These are phyloP conservation scores for Verticillium isaacii DNA, from an alignment of 2,329 filamentous ascomycete genomes.

Conservation along the genomic window DNA sequence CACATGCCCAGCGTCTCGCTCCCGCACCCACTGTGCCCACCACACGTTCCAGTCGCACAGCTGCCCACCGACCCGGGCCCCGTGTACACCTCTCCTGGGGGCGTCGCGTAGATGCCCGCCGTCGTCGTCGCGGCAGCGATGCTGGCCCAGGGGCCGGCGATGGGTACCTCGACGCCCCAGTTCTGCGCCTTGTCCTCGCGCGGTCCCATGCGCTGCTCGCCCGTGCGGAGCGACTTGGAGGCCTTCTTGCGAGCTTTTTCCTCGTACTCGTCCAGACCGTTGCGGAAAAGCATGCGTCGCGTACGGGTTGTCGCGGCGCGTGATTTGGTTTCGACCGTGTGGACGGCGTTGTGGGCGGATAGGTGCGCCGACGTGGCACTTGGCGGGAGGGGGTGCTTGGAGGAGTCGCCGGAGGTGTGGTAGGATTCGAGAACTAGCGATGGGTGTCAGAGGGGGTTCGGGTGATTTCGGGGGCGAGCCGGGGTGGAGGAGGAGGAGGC, in stretches of 20 bases:
- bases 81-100: constrained; percentile 7
- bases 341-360: constrained; percentile 62
- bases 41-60: constrained; percentile 11
- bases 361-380: constrained; percentile 56
- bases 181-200: constrained; percentile 8
- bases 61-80: constrained; percentile 7
- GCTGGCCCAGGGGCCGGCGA: constrained; percentile 8
- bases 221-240: constrained; percentile 5
- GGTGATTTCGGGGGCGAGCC: neutral
- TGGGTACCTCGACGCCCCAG: constrained; percentile 8
- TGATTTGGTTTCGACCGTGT: constrained; percentile 17
- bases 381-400: constrained; percentile 38
- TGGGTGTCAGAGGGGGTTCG: neutral
- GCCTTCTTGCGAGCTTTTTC: constrained; percentile 10
- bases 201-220: constrained; percentile 9
- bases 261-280: constrained; percentile 7
- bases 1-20: constrained; percentile 9
- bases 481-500: neutral
- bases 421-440: constrained; percentile 25
- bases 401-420: constrained; percentile 35
- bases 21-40: constrained; percentile 7
- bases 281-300: constrained; percentile 4
- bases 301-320: constrained; percentile 1
- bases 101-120: constrained; percentile 10
- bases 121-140: constrained; percentile 5